phyloP scores from a whole-genome alignment of 257 asterid genomes.

The Capsicum chinense region DNA sequence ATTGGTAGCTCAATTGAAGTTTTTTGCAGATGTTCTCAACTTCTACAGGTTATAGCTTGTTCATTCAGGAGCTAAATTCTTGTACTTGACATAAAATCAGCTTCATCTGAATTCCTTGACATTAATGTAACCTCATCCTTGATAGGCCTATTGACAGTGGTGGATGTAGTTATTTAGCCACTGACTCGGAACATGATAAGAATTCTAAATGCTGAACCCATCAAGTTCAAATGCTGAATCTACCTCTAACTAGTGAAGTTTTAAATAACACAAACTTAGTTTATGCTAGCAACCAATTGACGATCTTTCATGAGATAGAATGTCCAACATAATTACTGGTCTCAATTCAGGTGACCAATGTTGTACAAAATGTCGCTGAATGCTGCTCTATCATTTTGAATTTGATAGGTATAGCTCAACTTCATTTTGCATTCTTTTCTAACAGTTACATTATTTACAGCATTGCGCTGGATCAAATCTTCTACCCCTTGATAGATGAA shows the following conservation, averaged over 20 bases:
- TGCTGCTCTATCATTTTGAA: conserved; percentile 5
- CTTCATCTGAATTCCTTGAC: background rate
- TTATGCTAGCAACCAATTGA: background rate
- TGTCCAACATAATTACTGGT: background rate
- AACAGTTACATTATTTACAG: conserved; percentile 46
- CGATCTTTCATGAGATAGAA: background rate
- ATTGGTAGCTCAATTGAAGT: conserved; percentile 64
- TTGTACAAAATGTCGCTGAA: background rate
- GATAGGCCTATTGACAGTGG: background rate
- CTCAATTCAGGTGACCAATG: background rate
- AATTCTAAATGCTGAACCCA: background rate
- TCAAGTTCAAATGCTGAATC: conserved; percentile 8
- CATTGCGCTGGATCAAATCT: conserved; percentile 64
- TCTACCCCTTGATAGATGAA: conserved; percentile 59
- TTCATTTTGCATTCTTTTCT: background rate
- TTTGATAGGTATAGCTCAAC: conserved; percentile 12
- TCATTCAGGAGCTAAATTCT: background rate
- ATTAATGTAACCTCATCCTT: background rate
- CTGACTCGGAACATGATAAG: background rate
- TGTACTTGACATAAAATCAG: background rate
- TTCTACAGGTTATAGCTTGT: conserved; percentile 62
- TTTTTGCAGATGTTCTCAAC: conserved; percentile 69
- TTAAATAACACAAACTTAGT: background rate
- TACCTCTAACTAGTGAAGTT: background rate
- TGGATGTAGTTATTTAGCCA: background rate